Evolutionary conservation across 2,329 filamentous ascomycete species (phyloP), one percentile per base, ranked within the genome.

Genomic region (Hypoxylon sp.): DNA sequence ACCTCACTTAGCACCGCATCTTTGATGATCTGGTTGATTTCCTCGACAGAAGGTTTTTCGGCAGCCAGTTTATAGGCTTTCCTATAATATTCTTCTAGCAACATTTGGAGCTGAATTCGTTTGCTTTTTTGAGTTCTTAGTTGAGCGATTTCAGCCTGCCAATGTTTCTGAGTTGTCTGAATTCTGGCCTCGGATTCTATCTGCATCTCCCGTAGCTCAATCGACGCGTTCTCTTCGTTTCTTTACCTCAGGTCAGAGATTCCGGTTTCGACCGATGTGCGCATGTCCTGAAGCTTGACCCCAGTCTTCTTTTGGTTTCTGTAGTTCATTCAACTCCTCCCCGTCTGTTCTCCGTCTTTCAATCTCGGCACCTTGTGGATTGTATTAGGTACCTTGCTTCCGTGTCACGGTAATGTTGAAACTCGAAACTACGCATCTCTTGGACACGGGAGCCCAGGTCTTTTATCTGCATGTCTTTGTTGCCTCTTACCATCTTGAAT

Each of bases 381-480:
- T 49, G n/a, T 38, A 30, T 30, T 30, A 30, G 28, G 46, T 53
- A 21, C 41, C 19, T 50, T 30, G 28, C 48, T 46, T 65, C 7
- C n/a, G 34, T 19, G 11, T 55, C 7, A 11, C 10, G 11, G 10
- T 5, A 46, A 14, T 58, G 60, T 45, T 67, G 48, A 30, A 36
- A 23, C 34, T 51, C 19, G 3, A 69, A 28, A 32, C 36, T 14
- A 21, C 9, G 55, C 13, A 46, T 51, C 7, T 50, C 17, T 41
- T 50, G 13, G 4, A 17, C 34, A 48, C 11, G 60, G 32, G 41
- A 14, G 30, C 13, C 25, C 25, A n/a, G 41, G 21, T 49, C 60
- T 51, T 67, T 66, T 64, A 69, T 67, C 9, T 61, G 17, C 3
- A 52, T 10, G 19, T 46, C 46, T 67, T 60, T 67, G 14, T 49